Conservation (phyloP, 768 basidiomycete species). For the Lactifluus subvellereus region DNA sequence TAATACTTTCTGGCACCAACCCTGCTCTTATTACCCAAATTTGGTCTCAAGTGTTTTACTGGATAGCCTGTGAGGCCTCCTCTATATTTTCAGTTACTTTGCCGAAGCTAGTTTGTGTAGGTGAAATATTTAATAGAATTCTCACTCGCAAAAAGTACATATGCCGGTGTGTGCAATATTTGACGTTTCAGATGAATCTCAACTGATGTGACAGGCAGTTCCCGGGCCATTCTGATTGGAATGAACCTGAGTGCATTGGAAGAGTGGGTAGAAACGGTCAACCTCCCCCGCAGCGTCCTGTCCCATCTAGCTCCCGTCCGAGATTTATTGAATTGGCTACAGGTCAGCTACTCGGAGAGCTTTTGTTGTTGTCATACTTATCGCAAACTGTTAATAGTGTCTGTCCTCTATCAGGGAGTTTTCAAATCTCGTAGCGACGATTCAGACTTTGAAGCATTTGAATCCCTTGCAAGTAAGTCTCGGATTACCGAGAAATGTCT, state of each 20-base stretch:
- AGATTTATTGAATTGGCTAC: conserved; percentile 82
- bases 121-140: conserved; percentile 81
- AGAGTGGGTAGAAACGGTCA: conserved; percentile 84
- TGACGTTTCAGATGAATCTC: not conserved
- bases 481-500: not conserved
- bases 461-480: conserved; percentile 84
- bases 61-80: conserved; percentile 81
- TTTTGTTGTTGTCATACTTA: conserved; percentile 16
- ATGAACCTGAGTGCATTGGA: conserved; percentile 83
- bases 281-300: conserved; percentile 71
- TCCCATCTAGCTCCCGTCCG: conserved; percentile 78
- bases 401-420: conserved; percentile 86
- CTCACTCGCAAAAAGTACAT: conserved; percentile 91
- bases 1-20: conserved; percentile 85
- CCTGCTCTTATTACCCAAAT: conserved; percentile 83
- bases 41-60: conserved; percentile 98
- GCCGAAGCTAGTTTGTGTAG: conserved; percentile 34
- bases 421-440: conserved; percentile 79
- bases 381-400: conserved; percentile 42
- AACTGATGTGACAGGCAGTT: conserved; percentile 37
- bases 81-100: conserved; percentile 25
- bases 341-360: conserved; percentile 35
- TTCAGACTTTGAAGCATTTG: conserved; percentile 78
- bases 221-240: conserved; percentile 82
- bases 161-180: conserved; percentile 55